phyloP scores from a whole-genome alignment of 108 stramenopile species.

The Schizochytrium sp. region DNA sequence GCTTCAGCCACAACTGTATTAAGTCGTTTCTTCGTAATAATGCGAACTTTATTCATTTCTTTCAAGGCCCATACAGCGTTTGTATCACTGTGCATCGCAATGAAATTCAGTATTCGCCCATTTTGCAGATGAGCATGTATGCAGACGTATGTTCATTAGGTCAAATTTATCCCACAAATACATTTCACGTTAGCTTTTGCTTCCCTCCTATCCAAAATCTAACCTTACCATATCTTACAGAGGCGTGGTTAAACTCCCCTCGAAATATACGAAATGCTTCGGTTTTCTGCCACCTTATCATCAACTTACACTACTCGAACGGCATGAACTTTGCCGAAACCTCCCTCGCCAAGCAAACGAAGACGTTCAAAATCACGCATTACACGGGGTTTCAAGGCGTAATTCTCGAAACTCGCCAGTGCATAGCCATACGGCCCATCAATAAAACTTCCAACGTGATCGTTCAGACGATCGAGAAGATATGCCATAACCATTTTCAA shows the following conservation, averaged over 20 bases:
- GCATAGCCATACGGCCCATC: not conserved
- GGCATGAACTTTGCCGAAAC: constrained; percentile 58
- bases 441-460: constrained; percentile 10
- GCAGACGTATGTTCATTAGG: not conserved
- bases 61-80: constrained; percentile 35
- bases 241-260: too few species aligned
- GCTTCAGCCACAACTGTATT: constrained; percentile 36
- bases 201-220: too few species aligned
- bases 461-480: not conserved
- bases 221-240: too few species aligned
- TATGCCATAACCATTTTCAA: constrained; percentile 15
- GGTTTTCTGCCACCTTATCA: too few species aligned
- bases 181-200: too few species aligned
- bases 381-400: constrained; percentile 9
- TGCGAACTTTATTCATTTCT: constrained; percentile 20
- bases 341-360: constrained; percentile 10
- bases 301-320: constrained; percentile 49
- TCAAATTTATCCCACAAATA: not conserved
- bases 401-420: constrained; percentile 46
- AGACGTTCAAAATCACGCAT: constrained; percentile 38
- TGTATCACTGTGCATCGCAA: constrained; percentile 16
- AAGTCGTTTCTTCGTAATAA: constrained; percentile 38
- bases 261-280: too few species aligned
- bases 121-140: not conserved
- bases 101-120: not conserved